Percentiles rank a stretch among this genome's conserved stretches.
Evolutionary conservation across 768 basidiomycete genomes (phyloP).

Genomic region (Jaapia argillacea): DNA sequence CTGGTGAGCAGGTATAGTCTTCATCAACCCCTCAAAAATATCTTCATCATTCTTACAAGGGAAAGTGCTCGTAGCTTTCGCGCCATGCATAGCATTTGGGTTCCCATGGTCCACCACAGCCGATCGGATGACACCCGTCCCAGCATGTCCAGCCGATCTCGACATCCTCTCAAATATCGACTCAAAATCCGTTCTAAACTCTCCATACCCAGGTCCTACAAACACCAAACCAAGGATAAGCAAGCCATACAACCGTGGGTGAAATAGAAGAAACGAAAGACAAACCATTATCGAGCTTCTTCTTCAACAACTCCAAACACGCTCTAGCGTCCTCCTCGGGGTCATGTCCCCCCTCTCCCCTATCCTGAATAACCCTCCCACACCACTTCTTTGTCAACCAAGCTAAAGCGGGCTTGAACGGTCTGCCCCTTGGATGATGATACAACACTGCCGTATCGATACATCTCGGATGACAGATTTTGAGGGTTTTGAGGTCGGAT

Average conservation of each 20-base stretch:
- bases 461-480: slow-evolving; percentile 75
- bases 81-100: slow-evolving; percentile 74
- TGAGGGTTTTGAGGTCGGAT: slow-evolving; percentile 84
- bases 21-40: slow-evolving; percentile 58
- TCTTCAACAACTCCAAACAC: slow-evolving; percentile 72
- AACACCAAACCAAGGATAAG: not conserved
- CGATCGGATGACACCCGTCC: slow-evolving; percentile 32
- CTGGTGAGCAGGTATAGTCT: slow-evolving; percentile 54
- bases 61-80: slow-evolving; percentile 69
- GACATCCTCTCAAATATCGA: slow-evolving; percentile 82
- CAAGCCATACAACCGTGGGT: not conserved
- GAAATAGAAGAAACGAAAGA: not conserved
- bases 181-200: slow-evolving; percentile 78
- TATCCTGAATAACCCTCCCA: slow-evolving; percentile 76
- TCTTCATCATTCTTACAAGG: slow-evolving; percentile 74
- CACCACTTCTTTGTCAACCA: slow-evolving; percentile 97
- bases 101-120: slow-evolving; percentile 85
- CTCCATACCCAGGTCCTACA: slow-evolving; percentile 72
- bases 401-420: slow-evolving; percentile 91
- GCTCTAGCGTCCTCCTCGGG: slow-evolving; percentile 92
- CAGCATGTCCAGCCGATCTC: slow-evolving; percentile 35
- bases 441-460: slow-evolving; percentile 89
- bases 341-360: slow-evolving; percentile 83
- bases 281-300: slow-evolving; percentile 68
- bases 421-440: slow-evolving; percentile 89